A percentile compares a stretch with the other conserved stretches of the same genome.
phyloP scores from a whole-genome alignment of 169 alveolate genomes.

The Theileria parva region DNA sequence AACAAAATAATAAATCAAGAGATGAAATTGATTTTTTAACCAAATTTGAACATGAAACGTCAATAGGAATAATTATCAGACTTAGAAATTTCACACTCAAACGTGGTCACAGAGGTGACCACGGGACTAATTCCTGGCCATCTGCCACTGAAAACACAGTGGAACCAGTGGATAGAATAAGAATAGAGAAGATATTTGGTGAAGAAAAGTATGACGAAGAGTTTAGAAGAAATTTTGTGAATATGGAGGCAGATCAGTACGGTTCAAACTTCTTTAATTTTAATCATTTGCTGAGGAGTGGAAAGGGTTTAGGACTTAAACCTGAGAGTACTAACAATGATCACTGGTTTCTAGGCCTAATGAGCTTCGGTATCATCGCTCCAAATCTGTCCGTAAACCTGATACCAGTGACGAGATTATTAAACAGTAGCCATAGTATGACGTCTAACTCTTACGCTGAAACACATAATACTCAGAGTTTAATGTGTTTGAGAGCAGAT shows the following conservation, averaged over 20 bases:
- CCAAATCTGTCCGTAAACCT: not conserved
- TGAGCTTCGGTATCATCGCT: conserved; percentile 13
- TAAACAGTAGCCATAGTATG: not conserved
- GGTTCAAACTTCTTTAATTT: not conserved
- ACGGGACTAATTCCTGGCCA: not conserved
- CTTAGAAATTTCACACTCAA: not conserved
- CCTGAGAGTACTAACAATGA: not conserved
- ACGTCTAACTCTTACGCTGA: too few relatives aligned
- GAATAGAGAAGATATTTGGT: not conserved
- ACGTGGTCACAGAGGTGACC: not conserved
- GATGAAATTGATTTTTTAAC: not conserved
- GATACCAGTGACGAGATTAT: not conserved
- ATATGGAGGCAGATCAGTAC: conserved; percentile 2
- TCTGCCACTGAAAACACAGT: not conserved
- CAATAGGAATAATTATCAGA: conserved; percentile 5
- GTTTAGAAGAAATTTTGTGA: not conserved
- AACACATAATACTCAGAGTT: too few relatives aligned
- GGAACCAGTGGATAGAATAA: not conserved
- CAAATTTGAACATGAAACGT: not conserved
- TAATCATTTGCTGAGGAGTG: not conserved
- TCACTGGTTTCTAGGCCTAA: conserved; percentile 2
- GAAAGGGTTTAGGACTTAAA: not conserved
- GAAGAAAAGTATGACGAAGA: not conserved
- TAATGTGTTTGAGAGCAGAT: conserved; percentile 1
- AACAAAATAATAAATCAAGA: not conserved